A percentile compares a stretch with the other conserved stretches of the same genome.
These are phyloP conservation scores for Colletotrichum sp. DNA, from an alignment of 2,329 filamentous ascomycete genomes.

Conservation along the genomic window DNA sequence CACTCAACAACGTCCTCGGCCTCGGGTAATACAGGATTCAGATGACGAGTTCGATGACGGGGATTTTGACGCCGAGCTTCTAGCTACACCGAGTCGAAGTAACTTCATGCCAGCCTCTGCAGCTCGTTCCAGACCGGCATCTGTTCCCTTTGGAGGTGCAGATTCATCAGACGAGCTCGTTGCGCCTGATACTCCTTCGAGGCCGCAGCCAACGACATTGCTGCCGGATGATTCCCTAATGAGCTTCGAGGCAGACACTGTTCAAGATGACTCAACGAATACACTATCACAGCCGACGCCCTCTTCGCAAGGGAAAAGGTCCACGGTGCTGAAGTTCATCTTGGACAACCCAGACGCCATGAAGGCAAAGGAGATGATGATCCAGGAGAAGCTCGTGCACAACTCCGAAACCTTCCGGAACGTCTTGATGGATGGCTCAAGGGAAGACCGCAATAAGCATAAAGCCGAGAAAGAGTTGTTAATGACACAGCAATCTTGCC, in stretches of 20 bases:
- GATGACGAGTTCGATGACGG: constrained; percentile 66
- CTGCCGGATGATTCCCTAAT: neutral
- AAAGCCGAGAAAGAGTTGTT: constrained; percentile 56
- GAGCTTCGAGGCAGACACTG: neutral
- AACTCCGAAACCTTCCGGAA: constrained; percentile 54
- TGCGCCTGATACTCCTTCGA: constrained; percentile 18
- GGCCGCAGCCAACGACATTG: neutral
- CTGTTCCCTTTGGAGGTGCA: constrained; percentile 17
- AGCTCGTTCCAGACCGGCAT: constrained; percentile 11
- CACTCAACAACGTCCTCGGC: constrained; percentile 16
- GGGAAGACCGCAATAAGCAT: constrained; percentile 50
- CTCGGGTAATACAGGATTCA: constrained; percentile 57
- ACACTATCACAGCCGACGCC: neutral
- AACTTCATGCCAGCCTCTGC: constrained; percentile 15
- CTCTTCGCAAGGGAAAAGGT: constrained; percentile 9
- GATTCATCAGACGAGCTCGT: constrained; percentile 18
- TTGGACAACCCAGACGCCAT: constrained; percentile 35
- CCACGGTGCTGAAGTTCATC: constrained; percentile 25
- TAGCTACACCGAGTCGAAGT: constrained; percentile 43
- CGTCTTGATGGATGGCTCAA: constrained; percentile 52
- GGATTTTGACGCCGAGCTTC: constrained; percentile 60
- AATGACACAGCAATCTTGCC: constrained; percentile 47
- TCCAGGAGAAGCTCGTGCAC: constrained; percentile 48
- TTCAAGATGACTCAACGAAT: neutral
- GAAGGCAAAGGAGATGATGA: constrained; percentile 36